Percentiles rank a stretch among this genome's conserved stretches.
These are phyloP conservation scores for Starmerella ratchasimensis DNA, from an alignment of 805 yeast species.

Conservation along the genomic window DNA sequence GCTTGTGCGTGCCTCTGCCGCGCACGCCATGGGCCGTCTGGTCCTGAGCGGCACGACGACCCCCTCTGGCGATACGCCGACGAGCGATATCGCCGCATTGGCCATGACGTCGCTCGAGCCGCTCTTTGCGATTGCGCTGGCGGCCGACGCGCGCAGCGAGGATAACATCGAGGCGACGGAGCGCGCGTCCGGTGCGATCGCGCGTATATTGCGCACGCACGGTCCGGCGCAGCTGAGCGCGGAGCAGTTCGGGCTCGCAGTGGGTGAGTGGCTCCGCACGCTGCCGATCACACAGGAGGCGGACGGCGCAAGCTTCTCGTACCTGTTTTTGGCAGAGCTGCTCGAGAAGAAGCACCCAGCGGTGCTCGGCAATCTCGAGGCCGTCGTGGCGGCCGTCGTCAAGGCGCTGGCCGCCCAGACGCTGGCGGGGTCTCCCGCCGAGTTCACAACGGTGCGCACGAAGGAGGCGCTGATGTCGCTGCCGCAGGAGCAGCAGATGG, in stretches of 20 bases:
- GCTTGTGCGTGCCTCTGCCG: constrained; percentile 72
- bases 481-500: constrained; percentile 58
- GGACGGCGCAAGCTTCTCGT: constrained; percentile 78
- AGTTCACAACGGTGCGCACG: constrained; percentile 44
- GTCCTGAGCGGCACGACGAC: constrained; percentile 64
- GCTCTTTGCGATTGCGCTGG: constrained; percentile 54
- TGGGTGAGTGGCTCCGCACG: constrained; percentile 64
- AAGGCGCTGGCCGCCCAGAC: constrained; percentile 61
- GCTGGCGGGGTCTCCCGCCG: constrained; percentile 59
- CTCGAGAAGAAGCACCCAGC: constrained; percentile 53
- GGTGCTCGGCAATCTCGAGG: constrained; percentile 40
- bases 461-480: constrained; percentile 49
- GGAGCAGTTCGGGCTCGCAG: constrained; percentile 41
- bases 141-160: constrained; percentile 74
- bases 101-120: constrained; percentile 60
- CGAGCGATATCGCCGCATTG: constrained; percentile 38
- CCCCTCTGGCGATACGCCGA: no score
- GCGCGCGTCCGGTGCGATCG: constrained; percentile 66
- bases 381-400: constrained; percentile 52
- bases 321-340: constrained; percentile 57
- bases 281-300: constrained; percentile 75
- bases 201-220: constrained; percentile 60
- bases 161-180: constrained; percentile 82
- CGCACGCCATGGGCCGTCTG: constrained; percentile 70
- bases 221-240: constrained; percentile 40